phyloP scores from a whole-genome alignment of 345 rosid genomes.

The Linum trigynum region DNA sequence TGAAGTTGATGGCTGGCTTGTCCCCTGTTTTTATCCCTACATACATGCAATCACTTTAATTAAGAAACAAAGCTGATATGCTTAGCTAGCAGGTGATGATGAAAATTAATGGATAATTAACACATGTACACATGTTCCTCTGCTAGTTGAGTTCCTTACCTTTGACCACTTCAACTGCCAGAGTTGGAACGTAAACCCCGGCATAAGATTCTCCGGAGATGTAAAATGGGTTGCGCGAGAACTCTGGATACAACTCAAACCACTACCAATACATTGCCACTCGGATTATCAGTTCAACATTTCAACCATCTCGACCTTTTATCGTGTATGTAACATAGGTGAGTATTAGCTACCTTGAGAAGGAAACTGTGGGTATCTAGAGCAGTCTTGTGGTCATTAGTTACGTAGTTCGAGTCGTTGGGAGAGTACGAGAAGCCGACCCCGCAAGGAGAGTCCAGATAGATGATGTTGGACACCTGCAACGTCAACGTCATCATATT shows the following conservation, averaged over 20 bases:
- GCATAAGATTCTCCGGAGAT: constrained; percentile 43
- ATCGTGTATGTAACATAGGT: too few species aligned
- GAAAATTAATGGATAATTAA: too few species aligned
- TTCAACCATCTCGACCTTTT: too few species aligned
- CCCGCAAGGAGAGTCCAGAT: constrained; percentile 57
- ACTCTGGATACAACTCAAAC: constrained; percentile 37
- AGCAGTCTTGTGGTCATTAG: constrained; percentile 37
- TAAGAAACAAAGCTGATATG: too few species aligned
- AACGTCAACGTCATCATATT: too few species aligned
- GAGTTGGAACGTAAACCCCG: constrained; percentile 37
- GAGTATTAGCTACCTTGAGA: constrained; percentile 30
- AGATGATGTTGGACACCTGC: constrained; percentile 49
- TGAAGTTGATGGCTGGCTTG: constrained; percentile 30
- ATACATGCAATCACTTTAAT: too few species aligned
- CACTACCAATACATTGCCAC: constrained; percentile 19
- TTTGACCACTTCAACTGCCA: constrained; percentile 25
- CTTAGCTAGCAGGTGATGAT: too few species aligned
- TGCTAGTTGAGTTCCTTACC: constrained; percentile 10
- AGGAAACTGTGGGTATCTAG: constrained; percentile 39
- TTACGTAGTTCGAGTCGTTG: constrained; percentile 23
- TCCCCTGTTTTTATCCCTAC: constrained; percentile 26
- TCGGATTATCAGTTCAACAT: too few species aligned
- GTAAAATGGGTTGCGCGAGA: constrained; percentile 32
- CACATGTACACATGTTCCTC: too few species aligned
- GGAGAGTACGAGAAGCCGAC: constrained; percentile 44